A percentile compares a stretch with the other conserved stretches of the same genome.
Conservation (phyloP, 2,329 filamentous ascomycete species). For the Sporothrix schenckii region DNA sequence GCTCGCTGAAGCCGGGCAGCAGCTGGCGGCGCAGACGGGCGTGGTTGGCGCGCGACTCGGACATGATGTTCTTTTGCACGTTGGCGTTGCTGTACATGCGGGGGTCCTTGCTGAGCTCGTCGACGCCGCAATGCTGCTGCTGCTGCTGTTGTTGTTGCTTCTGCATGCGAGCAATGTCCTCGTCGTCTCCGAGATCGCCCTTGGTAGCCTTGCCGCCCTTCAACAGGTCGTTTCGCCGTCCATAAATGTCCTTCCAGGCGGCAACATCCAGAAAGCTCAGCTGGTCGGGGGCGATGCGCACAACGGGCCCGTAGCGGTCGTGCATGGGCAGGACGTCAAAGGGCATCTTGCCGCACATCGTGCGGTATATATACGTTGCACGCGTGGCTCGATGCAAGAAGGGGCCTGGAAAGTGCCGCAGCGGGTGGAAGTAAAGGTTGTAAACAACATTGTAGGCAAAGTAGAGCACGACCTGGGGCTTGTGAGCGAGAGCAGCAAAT, state of each 20-base stretch:
- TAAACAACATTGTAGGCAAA: constrained; percentile 3
- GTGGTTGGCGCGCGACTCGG: constrained; percentile 16
- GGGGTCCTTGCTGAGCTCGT: constrained; percentile 14
- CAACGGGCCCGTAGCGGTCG: background rate
- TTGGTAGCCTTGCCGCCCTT: background rate
- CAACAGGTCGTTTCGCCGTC: background rate
- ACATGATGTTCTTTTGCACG: constrained; percentile 7
- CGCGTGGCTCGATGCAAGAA: constrained; percentile 9
- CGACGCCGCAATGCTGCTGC: background rate
- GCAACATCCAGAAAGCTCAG: constrained; percentile 5
- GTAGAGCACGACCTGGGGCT: background rate
- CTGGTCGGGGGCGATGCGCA: constrained; percentile 13
- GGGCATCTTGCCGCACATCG: constrained; percentile 12
- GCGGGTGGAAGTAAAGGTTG: constrained; percentile 12
- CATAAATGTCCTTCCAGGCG: constrained; percentile 18
- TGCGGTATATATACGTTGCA: background rate
- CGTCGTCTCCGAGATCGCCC: background rate
- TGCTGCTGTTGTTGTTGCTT: too few relatives aligned
- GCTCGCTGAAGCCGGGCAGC: constrained; percentile 17
- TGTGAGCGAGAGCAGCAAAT: background rate
- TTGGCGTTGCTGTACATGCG: constrained; percentile 9
- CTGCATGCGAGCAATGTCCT: background rate
- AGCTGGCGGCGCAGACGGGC: constrained; percentile 22
- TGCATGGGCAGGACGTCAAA: constrained; percentile 19
- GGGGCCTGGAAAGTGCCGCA: constrained; percentile 9